Evolutionary conservation across 2,329 filamentous ascomycete species (phyloP), one percentile per base, ranked within the genome.

Genomic region (Chalaropsis thielavioides): DNA sequence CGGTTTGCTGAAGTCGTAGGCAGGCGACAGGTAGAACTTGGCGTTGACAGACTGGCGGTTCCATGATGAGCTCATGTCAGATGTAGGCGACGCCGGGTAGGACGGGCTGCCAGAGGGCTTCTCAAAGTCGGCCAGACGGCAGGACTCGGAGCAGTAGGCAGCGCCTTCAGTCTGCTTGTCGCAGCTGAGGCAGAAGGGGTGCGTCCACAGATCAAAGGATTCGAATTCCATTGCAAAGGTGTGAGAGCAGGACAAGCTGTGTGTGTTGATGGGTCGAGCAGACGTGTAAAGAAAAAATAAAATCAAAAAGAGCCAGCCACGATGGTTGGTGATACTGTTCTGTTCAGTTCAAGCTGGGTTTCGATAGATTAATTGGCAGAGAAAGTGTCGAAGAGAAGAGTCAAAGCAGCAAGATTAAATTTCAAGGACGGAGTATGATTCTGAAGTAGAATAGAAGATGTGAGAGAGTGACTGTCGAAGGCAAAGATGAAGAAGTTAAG

Each of bases 121-220:
- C 76, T 96, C 91, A 71, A 92, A 85, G 76, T 96, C 92, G 69
- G 89, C 88, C 56, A 96, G 80, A 69, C 90, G 84, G 81, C 92
- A 96, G 38, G 89, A 84, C 77, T 96, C 91, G 59, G 90, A 95
- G 81, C 92, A 96, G 81, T 95, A 96, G 69, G 89, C 85, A 68
- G 86, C 86, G 65, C 85, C 85, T 69, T 89, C 83, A 67, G 88
- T 91, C 71, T 77, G 75, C 77, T 88, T 87, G 78, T 96, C 92
- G 80, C 92, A 96, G 78, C 88, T 86, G 71, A 96, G 85, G 81
- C 92, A 96, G 83, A 90, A 96, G 76, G 95, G 87, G 75, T 88
- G 89, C 71, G 89, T 89, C 90, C 92, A 96, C 72, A 79, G 76
- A 70, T 83, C 81, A 73, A 78, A 77, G 74, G 61, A 63, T 46